Percentiles rank a stretch among this genome's conserved stretches.
Conservation (phyloP, 768 basidiomycete genomes). For the Mycena rebaudengoi region DNA sequence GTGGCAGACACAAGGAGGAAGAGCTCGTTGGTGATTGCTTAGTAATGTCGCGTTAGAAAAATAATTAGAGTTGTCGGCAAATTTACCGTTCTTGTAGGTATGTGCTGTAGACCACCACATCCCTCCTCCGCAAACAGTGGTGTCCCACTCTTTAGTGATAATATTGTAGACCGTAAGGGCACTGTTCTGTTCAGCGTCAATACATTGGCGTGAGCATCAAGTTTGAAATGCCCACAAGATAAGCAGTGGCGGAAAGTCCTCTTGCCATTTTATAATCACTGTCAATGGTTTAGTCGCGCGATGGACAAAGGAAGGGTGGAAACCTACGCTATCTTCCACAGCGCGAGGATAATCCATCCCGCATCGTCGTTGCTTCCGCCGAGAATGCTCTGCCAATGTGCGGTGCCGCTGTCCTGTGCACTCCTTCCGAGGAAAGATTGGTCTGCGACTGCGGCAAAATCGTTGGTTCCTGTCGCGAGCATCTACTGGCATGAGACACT, state of each 20-base stretch:
- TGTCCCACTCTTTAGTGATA: constrained; percentile 65
- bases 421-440: constrained; percentile 54
- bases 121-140: constrained; percentile 62
- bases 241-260: constrained; percentile 42
- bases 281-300: too few species aligned
- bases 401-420: constrained; percentile 45
- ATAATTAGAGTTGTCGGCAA: neutral
- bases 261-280: constrained; percentile 57
- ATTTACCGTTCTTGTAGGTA: constrained; percentile 58
- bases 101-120: constrained; percentile 63
- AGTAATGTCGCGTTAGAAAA: neutral
- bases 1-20: constrained; percentile 60
- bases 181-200: constrained; percentile 45
- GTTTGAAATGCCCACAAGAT: constrained; percentile 34
- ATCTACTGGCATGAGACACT: too few species aligned
- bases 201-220: neutral
- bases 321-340: constrained; percentile 69
- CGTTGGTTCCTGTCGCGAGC: constrained; percentile 54
- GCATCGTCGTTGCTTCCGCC: constrained; percentile 63
- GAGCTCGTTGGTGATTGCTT: constrained; percentile 65
- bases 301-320: too few species aligned
- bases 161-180: constrained; percentile 60
- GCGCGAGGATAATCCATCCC: constrained; percentile 62
- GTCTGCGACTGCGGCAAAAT: constrained; percentile 52
- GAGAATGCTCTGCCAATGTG: constrained; percentile 54